Percentiles rank a stretch among this genome's conserved stretches.
Evolutionary conservation across 2,329 filamentous ascomycete species (phyloP).

Genomic region (Fusarium caatingaense): DNA sequence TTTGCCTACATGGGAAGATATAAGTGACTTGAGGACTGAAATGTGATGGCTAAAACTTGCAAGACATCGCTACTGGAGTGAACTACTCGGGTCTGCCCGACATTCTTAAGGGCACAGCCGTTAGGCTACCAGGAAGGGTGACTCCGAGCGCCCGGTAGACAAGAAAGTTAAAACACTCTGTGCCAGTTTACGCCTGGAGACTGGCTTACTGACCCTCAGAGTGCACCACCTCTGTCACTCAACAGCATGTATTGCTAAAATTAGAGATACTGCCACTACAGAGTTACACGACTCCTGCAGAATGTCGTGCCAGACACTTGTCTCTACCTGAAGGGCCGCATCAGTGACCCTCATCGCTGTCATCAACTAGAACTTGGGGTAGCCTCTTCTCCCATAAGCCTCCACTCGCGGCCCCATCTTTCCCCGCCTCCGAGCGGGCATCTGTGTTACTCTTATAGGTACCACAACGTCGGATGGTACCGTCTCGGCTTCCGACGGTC

Average conservation of each 20-base stretch:
- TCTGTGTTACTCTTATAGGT: neutral
- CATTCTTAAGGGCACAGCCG: accelerated
- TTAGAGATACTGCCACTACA: neutral
- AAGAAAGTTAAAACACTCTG: accelerated
- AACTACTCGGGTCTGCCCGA: too few relatives aligned
- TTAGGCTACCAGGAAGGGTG: neutral
- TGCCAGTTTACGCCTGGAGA: neutral
- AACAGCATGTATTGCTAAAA: neutral
- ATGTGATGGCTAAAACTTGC: accelerated
- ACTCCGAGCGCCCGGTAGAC: neutral
- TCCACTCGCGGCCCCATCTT: neutral
- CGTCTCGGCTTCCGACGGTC: neutral
- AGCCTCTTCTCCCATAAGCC: neutral
- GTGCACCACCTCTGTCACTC: accelerated
- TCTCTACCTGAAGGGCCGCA: neutral
- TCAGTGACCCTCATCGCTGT: too few relatives aligned
- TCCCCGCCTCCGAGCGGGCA: neutral
- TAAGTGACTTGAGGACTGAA: neutral
- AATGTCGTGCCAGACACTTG: neutral
- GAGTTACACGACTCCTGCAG: neutral
- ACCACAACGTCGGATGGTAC: neutral
- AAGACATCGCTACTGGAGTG: neutral
- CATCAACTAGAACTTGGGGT: neutral
- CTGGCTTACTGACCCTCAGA: neutral
- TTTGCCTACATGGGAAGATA: neutral